Evolutionary conservation across 306 rosid genomes (phyloP).

Genomic region (Arachis hypogaea): DNA sequence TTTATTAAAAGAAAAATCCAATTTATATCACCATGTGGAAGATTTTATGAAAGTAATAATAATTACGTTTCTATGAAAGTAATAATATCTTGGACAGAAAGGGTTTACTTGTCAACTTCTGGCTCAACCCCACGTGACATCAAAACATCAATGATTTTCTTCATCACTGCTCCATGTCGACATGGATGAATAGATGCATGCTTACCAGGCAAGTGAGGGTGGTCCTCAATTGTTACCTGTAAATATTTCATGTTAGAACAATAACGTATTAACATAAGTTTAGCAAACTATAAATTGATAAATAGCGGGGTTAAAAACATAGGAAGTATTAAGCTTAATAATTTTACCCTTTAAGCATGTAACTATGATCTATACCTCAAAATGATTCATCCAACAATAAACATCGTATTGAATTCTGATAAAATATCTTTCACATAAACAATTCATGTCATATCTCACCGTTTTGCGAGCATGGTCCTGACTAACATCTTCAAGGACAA

Average conservation of each 20-base stretch:
- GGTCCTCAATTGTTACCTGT: constrained; percentile 94
- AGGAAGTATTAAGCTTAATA: no score
- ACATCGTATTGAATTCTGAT: constrained; percentile 9
- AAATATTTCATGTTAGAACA: constrained; percentile 25
- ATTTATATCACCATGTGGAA: background rate
- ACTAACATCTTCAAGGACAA: constrained; percentile 93
- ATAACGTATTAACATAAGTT: background rate
- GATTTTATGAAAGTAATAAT: constrained; percentile 22
- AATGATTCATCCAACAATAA: constrained; percentile 7
- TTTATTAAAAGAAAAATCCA: constrained; percentile 16
- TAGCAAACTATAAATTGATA: background rate
- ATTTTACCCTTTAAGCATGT: no score
- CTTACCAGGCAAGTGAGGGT: constrained; percentile 94
- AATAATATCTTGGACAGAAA: constrained; percentile 23
- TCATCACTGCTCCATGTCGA: constrained; percentile 96
- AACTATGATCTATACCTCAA: background rate
- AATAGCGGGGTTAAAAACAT: background rate
- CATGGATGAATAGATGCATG: constrained; percentile 99
- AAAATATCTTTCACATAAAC: background rate
- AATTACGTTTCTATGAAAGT: constrained; percentile 22
- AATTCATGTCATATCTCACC: constrained; percentile 53
- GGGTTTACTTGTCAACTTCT: constrained; percentile 86
- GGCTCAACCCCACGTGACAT: constrained; percentile 98
- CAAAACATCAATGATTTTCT: constrained; percentile 90
- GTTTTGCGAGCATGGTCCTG: constrained; percentile 98